Evolutionary conservation across 2,329 filamentous ascomycete genomes (phyloP), one percentile per base, ranked within the genome.

Genomic region (Monosporascus sp.): DNA sequence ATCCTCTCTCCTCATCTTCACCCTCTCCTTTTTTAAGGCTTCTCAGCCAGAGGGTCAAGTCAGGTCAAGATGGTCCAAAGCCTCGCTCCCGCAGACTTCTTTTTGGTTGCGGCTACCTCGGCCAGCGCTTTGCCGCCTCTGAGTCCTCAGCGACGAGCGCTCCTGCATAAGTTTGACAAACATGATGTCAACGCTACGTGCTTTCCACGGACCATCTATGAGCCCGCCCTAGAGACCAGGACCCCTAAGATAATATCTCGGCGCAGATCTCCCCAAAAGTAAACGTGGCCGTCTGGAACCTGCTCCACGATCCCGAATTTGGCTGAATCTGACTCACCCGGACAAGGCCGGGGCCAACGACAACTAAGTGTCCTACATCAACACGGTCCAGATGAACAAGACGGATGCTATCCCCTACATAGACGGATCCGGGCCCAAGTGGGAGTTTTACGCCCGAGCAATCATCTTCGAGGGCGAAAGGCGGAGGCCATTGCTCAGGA

Each of bases 301-400:
- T 75, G 24, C 65, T 78, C 8, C 72, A 74, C 52, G 68, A 72
- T 45, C 69, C 70, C 9, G 59, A 61, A 1, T 64, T 66, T 14
- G 73, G 72, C 2, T 80, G 46, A 79, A 79, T 59, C 63, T 79
- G 52, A 79, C 75, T 0, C 47, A 65, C 7, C 70, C 72, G 1
- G 62, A 57, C 3, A 58, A 65, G 8, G 72, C 74, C 7, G 65
- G 58, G 5, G 57, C 70, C 7, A 73, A 70, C 2, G 74, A 79
- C 58, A 80, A 78, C 61, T 72, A 72, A 49, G 68, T 79, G 40
- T 72, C 68, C 56, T 74, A 69, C 60, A 69, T 80, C 20, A 77
- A 80, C 56, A 72, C 73, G 1, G 64, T 80, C 2, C 74, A 70
- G 35, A 66, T 73, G 7, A 80, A 80, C 64, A 80, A 81, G 59